phyloP scores from a whole-genome alignment of 768 basidiomycete genomes.

The Pleurotus eryngii region DNA sequence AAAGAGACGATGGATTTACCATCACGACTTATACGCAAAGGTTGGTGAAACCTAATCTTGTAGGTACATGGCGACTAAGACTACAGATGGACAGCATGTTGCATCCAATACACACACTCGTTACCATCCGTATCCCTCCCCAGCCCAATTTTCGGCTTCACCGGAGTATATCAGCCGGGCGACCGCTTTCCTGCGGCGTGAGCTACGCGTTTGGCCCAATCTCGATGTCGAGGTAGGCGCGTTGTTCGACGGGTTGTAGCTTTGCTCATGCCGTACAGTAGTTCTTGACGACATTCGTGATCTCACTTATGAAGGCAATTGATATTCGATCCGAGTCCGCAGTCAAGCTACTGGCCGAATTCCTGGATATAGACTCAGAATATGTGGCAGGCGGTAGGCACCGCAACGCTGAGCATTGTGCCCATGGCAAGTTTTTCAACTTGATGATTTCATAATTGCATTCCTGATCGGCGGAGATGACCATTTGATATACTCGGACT shows the following conservation, averaged over 20 bases:
- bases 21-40: conserved; percentile 80
- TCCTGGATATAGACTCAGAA: conserved; percentile 74
- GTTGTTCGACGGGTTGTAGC: conserved; percentile 14
- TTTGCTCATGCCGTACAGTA: conserved; percentile 22
- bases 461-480: neutral
- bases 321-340: conserved; percentile 91
- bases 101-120: conserved; percentile 84
- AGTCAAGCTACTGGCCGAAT: conserved; percentile 80
- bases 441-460: conserved; percentile 1
- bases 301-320: conserved; percentile 88
- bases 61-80: conserved; percentile 9
- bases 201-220: conserved; percentile 78
- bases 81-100: conserved; percentile 60
- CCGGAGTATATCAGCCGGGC: conserved; percentile 72
- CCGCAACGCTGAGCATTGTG: conserved; percentile 87
- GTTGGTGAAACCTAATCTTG: conserved; percentile 36
- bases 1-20: conserved; percentile 76
- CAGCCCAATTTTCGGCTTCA: conserved; percentile 77
- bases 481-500: neutral
- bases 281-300: conserved; percentile 87
- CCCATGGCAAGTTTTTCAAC: conserved; percentile 63
- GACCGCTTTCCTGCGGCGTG: conserved; percentile 77
- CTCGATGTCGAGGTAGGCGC: conserved; percentile 78
- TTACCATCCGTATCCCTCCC: conserved; percentile 88
- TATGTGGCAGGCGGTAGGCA: conserved; percentile 55